Evolutionary conservation across 441 rosid species (phyloP).

Genomic region (Hura crepitans): DNA sequence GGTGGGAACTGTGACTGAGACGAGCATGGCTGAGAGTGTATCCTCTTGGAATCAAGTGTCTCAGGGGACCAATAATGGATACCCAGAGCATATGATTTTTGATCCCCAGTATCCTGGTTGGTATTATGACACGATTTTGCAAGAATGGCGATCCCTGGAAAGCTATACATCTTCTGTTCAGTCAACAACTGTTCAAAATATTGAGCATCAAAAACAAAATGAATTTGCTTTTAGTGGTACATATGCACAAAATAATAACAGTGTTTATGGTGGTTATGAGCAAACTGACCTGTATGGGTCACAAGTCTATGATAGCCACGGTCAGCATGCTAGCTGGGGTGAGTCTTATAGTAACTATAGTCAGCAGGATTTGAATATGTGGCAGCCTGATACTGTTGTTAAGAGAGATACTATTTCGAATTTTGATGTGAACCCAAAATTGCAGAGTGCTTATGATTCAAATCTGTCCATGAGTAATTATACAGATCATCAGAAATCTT

Average conservation of each 20-base stretch:
- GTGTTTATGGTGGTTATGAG: constrained; percentile 33
- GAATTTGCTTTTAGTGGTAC: constrained; percentile 36
- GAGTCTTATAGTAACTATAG: constrained; percentile 41
- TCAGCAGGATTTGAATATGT: constrained; percentile 36
- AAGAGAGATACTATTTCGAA: constrained; percentile 31
- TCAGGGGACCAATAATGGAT: constrained; percentile 50
- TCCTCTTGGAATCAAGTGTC: constrained; percentile 68
- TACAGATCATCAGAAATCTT: constrained; percentile 30
- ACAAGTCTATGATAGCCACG: constrained; percentile 39
- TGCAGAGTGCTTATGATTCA: constrained; percentile 39
- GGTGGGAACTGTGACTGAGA: constrained; percentile 39
- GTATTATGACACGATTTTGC: constrained; percentile 70
- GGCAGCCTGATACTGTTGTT: constrained; percentile 48
- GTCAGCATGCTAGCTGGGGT: constrained; percentile 46
- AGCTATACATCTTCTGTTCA: constrained; percentile 58
- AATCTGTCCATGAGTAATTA: constrained; percentile 36
- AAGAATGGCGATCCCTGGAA: constrained; percentile 69
- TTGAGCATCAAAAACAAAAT: constrained; percentile 49
- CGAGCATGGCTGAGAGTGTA: constrained; percentile 47
- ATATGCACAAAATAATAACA: constrained; percentile 32
- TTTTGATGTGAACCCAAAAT: constrained; percentile 46
- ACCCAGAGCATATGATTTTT: constrained; percentile 87
- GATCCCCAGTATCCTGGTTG: constrained; percentile 93
- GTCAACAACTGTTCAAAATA: constrained; percentile 37
- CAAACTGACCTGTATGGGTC: constrained; percentile 39